These are phyloP conservation scores for Pichia cabralensis DNA, from an alignment of 805 yeast species.

Conservation along the genomic window DNA sequence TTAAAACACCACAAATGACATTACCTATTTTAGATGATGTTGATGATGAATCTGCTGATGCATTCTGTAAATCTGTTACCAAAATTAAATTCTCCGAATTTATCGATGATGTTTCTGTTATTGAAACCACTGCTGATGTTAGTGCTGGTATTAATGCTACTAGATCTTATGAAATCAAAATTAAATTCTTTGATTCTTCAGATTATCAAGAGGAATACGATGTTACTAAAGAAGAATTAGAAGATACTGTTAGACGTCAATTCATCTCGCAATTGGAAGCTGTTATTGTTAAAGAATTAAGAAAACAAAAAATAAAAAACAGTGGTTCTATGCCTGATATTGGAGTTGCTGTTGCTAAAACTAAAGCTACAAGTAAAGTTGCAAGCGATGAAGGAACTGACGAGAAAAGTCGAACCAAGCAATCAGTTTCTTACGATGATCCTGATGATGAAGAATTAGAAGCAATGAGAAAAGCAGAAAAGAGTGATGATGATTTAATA, in stretches of 20 bases:
- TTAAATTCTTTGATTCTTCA: slow-evolving; percentile 62
- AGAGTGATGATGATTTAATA: slow-evolving; percentile 58
- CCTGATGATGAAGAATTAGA: slow-evolving; percentile 95
- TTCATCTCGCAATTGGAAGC: slow-evolving; percentile 66
- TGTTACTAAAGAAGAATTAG: slow-evolving; percentile 70
- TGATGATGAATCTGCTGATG: slow-evolving; percentile 77
- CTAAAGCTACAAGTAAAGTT: slow-evolving; percentile 31
- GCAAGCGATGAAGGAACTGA: slow-evolving; percentile 29
- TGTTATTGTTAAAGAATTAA: slow-evolving; percentile 69
- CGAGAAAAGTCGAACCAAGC: slow-evolving; percentile 55
- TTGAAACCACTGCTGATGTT: slow-evolving; percentile 72
- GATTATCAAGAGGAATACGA: slow-evolving; percentile 89
- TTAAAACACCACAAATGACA: slow-evolving; percentile 98
- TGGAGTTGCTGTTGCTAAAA: slow-evolving; percentile 61
- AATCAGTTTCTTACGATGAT: slow-evolving; percentile 85
- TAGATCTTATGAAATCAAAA: slow-evolving; percentile 65
- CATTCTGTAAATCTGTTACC: slow-evolving; percentile 85
- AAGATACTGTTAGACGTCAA: slow-evolving; percentile 48
- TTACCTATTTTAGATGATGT: slow-evolving; percentile 77
- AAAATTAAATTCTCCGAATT: slow-evolving; percentile 81
- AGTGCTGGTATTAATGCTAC: slow-evolving; percentile 29
- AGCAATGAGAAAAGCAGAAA: slow-evolving; percentile 75
- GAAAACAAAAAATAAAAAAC: slow-evolving; percentile 55
- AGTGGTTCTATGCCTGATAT: slow-evolving; percentile 45
- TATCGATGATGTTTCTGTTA: slow-evolving; percentile 72